These are phyloP conservation scores for Cyclotella choctawhatcheeana DNA, from an alignment of 108 stramenopile species.

Conservation along the genomic window DNA sequence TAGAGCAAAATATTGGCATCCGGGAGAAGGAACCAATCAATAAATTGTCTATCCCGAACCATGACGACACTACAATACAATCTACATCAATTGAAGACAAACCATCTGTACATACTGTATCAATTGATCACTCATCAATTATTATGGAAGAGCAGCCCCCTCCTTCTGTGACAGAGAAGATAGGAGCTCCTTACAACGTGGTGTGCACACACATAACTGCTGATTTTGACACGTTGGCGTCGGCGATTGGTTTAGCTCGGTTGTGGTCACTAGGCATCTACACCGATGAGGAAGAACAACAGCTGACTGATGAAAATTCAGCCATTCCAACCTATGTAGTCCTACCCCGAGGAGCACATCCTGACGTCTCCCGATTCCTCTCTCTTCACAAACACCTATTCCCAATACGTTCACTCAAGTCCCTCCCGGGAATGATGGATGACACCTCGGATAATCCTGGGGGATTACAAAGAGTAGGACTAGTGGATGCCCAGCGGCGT, in stretches of 20 bases:
- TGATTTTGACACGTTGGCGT: constrained; percentile 88
- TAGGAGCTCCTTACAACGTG: constrained; percentile 67
- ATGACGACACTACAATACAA: background rate
- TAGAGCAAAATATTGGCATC: constrained; percentile 44
- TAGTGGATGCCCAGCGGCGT: constrained; percentile 91
- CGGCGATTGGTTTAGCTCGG: constrained; percentile 81
- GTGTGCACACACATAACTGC: constrained; percentile 90
- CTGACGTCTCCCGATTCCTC: constrained; percentile 88
- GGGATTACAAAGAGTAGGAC: constrained; percentile 76
- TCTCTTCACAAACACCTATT: constrained; percentile 92
- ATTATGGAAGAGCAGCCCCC: constrained; percentile 54
- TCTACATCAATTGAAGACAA: background rate
- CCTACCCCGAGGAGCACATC: constrained; percentile 93
- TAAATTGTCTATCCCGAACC: constrained; percentile 7
- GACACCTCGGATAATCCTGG: constrained; percentile 26
- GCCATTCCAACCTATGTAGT: constrained; percentile 87
- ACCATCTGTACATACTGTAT: background rate
- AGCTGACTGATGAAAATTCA: constrained; percentile 24
- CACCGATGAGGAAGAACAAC: constrained; percentile 29
- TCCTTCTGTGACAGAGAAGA: constrained; percentile 47
- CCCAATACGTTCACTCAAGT: constrained; percentile 86
- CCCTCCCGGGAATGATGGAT: constrained; percentile 67
- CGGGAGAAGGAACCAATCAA: constrained; percentile 4
- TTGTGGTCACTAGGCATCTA: constrained; percentile 65
- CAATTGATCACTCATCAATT: constrained; percentile 11